These are phyloP conservation scores for Podospora pseudoanserina DNA, from an alignment of 495 filamentous ascomycete genomes.

Conservation along the genomic window DNA sequence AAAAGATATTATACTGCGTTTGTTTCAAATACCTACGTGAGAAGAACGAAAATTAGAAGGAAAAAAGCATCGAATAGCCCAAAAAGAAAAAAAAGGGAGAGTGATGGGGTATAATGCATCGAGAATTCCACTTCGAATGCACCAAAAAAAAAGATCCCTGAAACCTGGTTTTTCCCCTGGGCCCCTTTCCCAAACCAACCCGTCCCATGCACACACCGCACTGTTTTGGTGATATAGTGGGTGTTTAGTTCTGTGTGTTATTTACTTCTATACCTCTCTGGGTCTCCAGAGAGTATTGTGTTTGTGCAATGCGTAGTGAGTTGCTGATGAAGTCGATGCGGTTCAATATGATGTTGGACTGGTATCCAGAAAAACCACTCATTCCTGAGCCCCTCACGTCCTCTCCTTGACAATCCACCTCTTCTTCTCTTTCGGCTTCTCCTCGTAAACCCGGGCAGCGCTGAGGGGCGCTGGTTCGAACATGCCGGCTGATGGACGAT, in stretches of 20 bases:
- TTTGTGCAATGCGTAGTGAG: neutral
- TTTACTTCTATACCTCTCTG: neutral
- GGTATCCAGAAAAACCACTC: neutral
- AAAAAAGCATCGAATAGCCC: neutral
- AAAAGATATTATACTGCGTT: neutral
- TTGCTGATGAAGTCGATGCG: neutral
- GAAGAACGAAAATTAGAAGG: neutral
- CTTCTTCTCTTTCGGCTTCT: slow-evolving; percentile 38
- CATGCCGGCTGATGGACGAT: slow-evolving; percentile 31
- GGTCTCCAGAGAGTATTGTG: neutral
- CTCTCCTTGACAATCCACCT: slow-evolving; percentile 38
- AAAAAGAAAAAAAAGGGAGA: slow-evolving; percentile 2
- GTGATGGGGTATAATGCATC: neutral
- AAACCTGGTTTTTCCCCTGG: neutral
- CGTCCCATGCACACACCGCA: neutral
- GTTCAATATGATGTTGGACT: neutral
- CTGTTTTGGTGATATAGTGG: neutral
- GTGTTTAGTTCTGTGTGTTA: neutral
- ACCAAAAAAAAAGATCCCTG: neutral
- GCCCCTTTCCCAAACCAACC: neutral
- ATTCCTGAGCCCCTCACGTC: slow-evolving; percentile 27
- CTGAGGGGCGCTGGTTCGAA: slow-evolving; percentile 33
- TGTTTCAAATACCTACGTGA: neutral
- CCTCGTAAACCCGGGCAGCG: slow-evolving; percentile 28
- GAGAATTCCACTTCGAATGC: neutral